Evolutionary conservation across 2,329 filamentous ascomycete species (phyloP).

Genomic region (Harringtonia lauricola): DNA sequence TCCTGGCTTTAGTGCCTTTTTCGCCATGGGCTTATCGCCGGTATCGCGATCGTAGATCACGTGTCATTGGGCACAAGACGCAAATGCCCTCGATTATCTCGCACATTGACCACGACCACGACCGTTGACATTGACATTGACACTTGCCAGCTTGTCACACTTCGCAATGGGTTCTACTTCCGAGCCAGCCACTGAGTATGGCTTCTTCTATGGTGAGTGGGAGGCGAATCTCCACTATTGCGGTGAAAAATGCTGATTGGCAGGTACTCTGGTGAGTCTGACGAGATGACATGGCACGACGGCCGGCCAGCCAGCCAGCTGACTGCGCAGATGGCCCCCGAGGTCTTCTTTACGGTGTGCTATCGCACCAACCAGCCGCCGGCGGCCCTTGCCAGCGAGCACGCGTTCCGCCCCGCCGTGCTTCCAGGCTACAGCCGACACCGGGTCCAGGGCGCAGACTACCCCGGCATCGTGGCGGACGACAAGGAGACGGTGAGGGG

Average conservation of each 20-base stretch:
- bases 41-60: not conserved
- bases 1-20: not conserved
- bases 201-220: slow-evolving; percentile 47
- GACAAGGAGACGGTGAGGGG: slow-evolving; percentile 57
- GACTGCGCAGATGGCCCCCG: slow-evolving; percentile 58
- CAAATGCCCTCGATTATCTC: not conserved
- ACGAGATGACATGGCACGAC: no score
- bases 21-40: not conserved
- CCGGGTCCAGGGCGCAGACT: slow-evolving; percentile 60
- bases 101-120: no score
- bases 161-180: not conserved
- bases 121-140: no score
- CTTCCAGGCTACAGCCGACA: slow-evolving; percentile 61
- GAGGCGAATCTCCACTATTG: no score
- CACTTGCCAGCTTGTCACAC: no score
- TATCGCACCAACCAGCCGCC: slow-evolving; percentile 45
- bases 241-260: no score
- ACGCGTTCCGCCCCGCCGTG: slow-evolving; percentile 61
- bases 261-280: no score
- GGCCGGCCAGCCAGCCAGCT: no score
- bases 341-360: slow-evolving; percentile 77
- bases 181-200: slow-evolving; percentile 14
- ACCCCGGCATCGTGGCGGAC: slow-evolving; percentile 60
- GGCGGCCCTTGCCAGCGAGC: slow-evolving; percentile 40
- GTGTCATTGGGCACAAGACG: not conserved